A percentile compares a stretch with the other conserved stretches of the same genome.
These are phyloP conservation scores for Cenchrus fungigraminus DNA, from an alignment of 176 grass and related monocot species.

Conservation along the genomic window DNA sequence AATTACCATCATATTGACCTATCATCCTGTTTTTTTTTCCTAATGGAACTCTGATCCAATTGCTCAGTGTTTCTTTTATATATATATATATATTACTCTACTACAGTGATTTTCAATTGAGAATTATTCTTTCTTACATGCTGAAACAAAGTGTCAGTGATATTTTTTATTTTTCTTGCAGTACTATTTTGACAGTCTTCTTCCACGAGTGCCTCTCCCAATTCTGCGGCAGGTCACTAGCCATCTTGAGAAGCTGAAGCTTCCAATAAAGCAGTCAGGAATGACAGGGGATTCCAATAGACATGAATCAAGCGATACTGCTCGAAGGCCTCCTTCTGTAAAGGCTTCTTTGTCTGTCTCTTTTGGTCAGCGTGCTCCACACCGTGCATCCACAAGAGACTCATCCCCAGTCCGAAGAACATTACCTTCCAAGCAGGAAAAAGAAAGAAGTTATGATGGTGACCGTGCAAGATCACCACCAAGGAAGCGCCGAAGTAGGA, in stretches of 20 bases:
- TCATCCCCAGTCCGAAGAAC: conserved; percentile 86
- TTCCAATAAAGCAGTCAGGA: conserved; percentile 82
- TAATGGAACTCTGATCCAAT: conserved; percentile 5
- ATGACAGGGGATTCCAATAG: conserved; percentile 87
- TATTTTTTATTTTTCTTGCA: conserved; percentile 54
- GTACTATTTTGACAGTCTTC: conserved; percentile 97
- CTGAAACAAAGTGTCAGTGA: conserved; percentile 25
- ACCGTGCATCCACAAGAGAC: conserved; percentile 92
- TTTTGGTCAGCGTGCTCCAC: conserved; percentile 95
- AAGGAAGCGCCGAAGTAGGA: conserved; percentile 42
- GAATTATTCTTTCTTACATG: conserved; percentile 11
- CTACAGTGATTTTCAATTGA: neutral
- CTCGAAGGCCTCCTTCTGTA: conserved; percentile 86
- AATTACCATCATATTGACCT: neutral
- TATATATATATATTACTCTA: conserved; percentile 7
- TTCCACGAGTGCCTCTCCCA: conserved; percentile 85
- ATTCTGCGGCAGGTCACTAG: conserved; percentile 72
- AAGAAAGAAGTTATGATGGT: conserved; percentile 51
- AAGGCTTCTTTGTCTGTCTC: conserved; percentile 96
- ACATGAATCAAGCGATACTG: conserved; percentile 85
- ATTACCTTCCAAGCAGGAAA: conserved; percentile 50
- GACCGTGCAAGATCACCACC: conserved; percentile 52
- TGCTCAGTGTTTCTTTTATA: neutral
- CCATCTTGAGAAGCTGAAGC: conserved; percentile 86
- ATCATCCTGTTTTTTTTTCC: neutral